Percentiles rank a stretch among this genome's conserved stretches.
Conservation (phyloP, 345 rosid genomes). For the Populus nigra region DNA sequence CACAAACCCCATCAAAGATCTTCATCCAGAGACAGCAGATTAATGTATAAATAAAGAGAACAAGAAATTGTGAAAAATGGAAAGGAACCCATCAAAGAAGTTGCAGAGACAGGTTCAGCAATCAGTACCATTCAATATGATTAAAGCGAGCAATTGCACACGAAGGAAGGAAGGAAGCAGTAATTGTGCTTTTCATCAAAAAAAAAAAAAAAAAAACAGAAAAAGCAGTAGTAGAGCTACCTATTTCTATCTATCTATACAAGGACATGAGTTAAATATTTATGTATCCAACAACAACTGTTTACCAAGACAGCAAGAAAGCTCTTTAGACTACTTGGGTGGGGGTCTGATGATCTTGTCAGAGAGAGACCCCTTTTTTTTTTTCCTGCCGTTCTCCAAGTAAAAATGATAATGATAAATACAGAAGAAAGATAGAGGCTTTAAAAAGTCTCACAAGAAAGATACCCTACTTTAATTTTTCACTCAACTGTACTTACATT, state of each 20-base stretch:
- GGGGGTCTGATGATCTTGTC: conserved; percentile 27
- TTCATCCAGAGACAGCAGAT: conserved; percentile 8
- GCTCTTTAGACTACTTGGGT: conserved; percentile 18
- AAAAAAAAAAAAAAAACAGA: too few species aligned
- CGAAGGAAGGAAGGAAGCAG: conserved; percentile 7
- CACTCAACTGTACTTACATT: background rate
- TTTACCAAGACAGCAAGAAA: conserved; percentile 6
- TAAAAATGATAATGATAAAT: conserved; percentile 15
- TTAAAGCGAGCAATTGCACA: conserved; percentile 15
- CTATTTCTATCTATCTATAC: background rate
- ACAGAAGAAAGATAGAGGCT: conserved; percentile 16
- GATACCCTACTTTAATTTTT: conserved; percentile 11
- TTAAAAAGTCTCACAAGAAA: conserved; percentile 9
- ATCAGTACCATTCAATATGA: conserved; percentile 29
- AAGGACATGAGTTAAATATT: background rate
- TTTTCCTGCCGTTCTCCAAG: conserved; percentile 10
- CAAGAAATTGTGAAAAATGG: background rate
- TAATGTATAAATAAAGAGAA: background rate
- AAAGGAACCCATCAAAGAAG: conserved; percentile 21
- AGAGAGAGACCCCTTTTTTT: background rate
- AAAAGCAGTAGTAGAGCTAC: background rate
- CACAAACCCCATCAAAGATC: conserved; percentile 10
- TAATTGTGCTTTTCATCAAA: too few species aligned
- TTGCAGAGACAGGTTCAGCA: conserved; percentile 29
- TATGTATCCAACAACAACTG: background rate